Evolutionary conservation across 176 grass and related monocot genomes (phyloP).

Genomic region (Rhynchospora tenuis): DNA sequence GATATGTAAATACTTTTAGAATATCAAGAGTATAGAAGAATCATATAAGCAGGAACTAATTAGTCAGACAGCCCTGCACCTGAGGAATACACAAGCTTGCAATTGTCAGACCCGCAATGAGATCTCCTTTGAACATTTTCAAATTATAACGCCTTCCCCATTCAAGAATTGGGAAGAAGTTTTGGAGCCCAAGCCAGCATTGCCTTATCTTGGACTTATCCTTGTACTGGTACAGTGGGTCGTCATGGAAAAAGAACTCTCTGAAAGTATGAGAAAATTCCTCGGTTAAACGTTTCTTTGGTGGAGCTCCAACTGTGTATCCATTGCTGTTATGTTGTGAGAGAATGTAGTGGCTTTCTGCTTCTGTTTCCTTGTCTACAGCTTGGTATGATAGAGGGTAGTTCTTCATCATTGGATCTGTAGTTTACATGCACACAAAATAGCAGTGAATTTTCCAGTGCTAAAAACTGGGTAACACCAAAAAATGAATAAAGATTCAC

Average conservation of each 20-base stretch:
- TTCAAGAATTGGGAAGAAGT: constrained; percentile 62
- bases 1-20: neutral
- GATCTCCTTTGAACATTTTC: constrained; percentile 56
- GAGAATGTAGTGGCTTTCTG: constrained; percentile 21
- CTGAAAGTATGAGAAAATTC: constrained; percentile 46
- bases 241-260: constrained; percentile 72
- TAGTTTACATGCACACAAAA: neutral
- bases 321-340: constrained; percentile 27
- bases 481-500: neutral
- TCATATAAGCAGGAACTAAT: neutral
- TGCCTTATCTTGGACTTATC: constrained; percentile 51
- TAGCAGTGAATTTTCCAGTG: neutral
- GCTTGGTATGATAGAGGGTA: constrained; percentile 31
- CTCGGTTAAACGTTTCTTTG: constrained; percentile 28
- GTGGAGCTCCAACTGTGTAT: constrained; percentile 53
- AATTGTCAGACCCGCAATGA: constrained; percentile 66
- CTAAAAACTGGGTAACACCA: neutral
- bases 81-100: constrained; percentile 93
- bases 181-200: constrained; percentile 39
- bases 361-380: neutral
- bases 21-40: neutral
- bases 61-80: constrained; percentile 27
- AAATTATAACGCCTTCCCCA: constrained; percentile 59
- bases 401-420: neutral
- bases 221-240: constrained; percentile 65